phyloP scores from a whole-genome alignment of 345 rosid genomes.

The Rhodamnia rubescens region DNA sequence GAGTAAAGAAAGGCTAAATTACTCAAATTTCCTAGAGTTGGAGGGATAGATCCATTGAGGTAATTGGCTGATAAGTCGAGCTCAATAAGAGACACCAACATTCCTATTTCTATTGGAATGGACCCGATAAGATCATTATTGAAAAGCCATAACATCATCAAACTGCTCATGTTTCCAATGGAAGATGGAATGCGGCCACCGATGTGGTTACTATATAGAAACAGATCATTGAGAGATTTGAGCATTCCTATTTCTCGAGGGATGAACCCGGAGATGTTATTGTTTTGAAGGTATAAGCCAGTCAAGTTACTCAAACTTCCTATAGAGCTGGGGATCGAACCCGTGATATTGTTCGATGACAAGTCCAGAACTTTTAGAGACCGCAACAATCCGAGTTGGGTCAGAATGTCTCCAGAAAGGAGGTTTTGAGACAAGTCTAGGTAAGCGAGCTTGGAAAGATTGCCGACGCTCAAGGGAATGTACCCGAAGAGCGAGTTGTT shows the following conservation, averaged over 20 bases:
- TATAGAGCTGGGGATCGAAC: background rate
- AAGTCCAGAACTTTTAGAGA: background rate
- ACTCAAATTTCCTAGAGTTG: background rate
- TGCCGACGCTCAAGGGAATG: background rate
- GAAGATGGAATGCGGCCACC: background rate
- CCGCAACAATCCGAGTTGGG: background rate
- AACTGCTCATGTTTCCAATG: background rate
- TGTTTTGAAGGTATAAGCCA: background rate
- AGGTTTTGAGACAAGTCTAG: background rate
- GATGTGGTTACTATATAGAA: background rate
- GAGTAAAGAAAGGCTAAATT: background rate
- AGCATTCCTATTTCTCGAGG: conserved; percentile 6
- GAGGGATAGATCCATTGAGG: background rate
- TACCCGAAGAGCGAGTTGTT: background rate
- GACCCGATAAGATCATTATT: background rate
- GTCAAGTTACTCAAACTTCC: background rate
- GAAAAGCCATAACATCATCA: background rate
- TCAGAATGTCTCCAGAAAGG: background rate
- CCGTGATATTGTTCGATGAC: background rate
- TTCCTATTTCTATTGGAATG: background rate
- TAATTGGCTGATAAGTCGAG: background rate
- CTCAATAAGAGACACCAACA: background rate
- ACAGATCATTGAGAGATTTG: background rate
- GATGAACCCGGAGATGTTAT: background rate
- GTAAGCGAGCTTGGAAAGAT: background rate